phyloP scores from a whole-genome alignment of 148 eudicot species.

The Rhododendron mucronatum region DNA sequence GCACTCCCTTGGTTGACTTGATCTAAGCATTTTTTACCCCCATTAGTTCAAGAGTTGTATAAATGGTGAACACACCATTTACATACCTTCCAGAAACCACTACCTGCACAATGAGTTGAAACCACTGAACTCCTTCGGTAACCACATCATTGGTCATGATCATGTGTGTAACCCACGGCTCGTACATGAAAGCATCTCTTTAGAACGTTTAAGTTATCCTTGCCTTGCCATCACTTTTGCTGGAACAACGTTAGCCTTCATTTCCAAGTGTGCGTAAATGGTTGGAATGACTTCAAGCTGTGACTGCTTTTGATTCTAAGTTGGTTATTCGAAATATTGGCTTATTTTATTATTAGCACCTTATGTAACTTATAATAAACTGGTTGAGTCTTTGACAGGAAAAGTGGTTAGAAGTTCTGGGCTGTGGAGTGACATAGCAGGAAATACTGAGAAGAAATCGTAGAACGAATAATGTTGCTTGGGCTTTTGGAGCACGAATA shows the following conservation, averaged over 20 bases:
- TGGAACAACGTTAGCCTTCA: not conserved
- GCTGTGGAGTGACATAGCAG: constrained; percentile 95
- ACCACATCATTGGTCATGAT: not conserved
- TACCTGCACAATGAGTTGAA: not conserved
- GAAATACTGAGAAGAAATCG: constrained; percentile 86
- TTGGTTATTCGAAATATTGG: not conserved
- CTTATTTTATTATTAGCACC: not conserved
- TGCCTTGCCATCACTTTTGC: not conserved
- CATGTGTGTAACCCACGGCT: not conserved
- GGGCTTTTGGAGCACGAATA: constrained; percentile 70
- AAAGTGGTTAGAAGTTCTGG: constrained; percentile 95
- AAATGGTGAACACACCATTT: not conserved
- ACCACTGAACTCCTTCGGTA: not conserved
- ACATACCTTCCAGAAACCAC: not conserved
- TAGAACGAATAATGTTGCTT: constrained; percentile 64
- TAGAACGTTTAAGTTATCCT: not conserved
- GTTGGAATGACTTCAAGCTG: not conserved
- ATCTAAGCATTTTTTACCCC: not conserved
- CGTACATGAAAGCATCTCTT: not conserved
- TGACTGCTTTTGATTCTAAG: not conserved
- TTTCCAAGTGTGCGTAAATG: not conserved
- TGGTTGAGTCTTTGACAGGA: constrained; percentile 48
- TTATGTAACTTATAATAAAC: not conserved
- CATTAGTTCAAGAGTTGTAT: not conserved
- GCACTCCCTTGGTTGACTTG: not conserved